These are phyloP conservation scores for Anastatica hierochuntica DNA, from an alignment of 345 rosid species.

Conservation along the genomic window DNA sequence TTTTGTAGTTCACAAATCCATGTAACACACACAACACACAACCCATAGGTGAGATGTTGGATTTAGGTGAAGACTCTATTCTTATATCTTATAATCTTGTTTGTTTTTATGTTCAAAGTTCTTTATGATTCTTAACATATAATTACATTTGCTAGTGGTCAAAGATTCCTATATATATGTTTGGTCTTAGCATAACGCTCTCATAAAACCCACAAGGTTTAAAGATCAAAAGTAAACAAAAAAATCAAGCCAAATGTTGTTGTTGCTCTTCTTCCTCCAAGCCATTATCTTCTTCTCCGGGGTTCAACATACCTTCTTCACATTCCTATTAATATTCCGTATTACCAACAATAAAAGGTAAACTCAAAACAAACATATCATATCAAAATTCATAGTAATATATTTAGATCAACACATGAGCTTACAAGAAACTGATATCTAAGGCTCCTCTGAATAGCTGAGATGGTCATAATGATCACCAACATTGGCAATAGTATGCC, in stretches of 20 bases:
- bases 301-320: constrained; percentile 17
- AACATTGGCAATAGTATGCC: constrained; percentile 80
- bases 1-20: too few species aligned
- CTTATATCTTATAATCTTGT: too few species aligned
- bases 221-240: too few species aligned
- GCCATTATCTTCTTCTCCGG: constrained; percentile 17
- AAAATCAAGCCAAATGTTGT: constrained; percentile 21
- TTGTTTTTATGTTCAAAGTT: too few species aligned
- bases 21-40: too few species aligned
- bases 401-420: too few species aligned
- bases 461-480: constrained; percentile 41
- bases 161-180: too few species aligned
- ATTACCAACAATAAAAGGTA: not conserved
- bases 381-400: too few species aligned
- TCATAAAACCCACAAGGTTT: not conserved
- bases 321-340: constrained; percentile 16
- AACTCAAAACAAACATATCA: not conserved
- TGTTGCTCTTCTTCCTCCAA: constrained; percentile 20
- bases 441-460: constrained; percentile 44
- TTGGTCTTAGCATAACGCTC: not conserved
- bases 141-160: too few species aligned
- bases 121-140: too few species aligned
- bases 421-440: constrained; percentile 38
- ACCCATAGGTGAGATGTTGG: too few species aligned
- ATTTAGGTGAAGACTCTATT: too few species aligned